Evolutionary conservation across 78 protist species (phyloP), one percentile per base, ranked within the genome.

Genomic region (Pelomyxa schiedti): DNA sequence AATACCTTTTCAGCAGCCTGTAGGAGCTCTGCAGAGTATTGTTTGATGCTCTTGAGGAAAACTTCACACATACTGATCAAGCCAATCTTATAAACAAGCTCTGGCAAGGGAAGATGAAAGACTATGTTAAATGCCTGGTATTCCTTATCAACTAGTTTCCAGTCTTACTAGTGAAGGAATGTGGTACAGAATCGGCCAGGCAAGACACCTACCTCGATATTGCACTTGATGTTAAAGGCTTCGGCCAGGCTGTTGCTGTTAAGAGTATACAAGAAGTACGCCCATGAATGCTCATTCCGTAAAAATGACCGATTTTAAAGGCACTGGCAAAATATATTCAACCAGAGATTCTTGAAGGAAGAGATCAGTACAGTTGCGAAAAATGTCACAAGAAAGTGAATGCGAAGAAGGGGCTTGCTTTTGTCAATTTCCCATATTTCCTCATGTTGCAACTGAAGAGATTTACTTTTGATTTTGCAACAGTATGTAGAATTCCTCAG

Each of bases 401-500:
- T 8, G 76, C 76, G 4, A 8, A 73, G 63, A 80, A 75, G 40
- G 83, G 92, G 36, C 26, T 66, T 9, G 0, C 32, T 22, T 47
- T 87, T 38, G 1, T 0, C 8, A 0, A 1, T 40, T 40, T 86
- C 26, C 94, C 94, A 22, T 76, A 65, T 22, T 0, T 87, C 22
- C 72, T 90, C 39, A 80, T 81, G 5, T 0, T 88, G 1, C 94
- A 90, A 40, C 71, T 87, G 63, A 81, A 71, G 47, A 39, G 91
- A 1, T 78, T 87, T 52, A 77, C 76, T 74, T 74, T 76, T 38
- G 87, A 87, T 42, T 78, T 71, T 69, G 2, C 0, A 5, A 75
- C 86, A 3, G 2, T 65, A 39, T 36, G 42, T 36, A 1, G 1
- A 63, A 70, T 6, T 32, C 26, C 22, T 39, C 3, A 28, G 22